A percentile compares a stretch with the other conserved stretches of the same genome.
These are phyloP conservation scores for Diaporthe citri DNA, from an alignment of 2,329 filamentous ascomycete species.

Conservation along the genomic window DNA sequence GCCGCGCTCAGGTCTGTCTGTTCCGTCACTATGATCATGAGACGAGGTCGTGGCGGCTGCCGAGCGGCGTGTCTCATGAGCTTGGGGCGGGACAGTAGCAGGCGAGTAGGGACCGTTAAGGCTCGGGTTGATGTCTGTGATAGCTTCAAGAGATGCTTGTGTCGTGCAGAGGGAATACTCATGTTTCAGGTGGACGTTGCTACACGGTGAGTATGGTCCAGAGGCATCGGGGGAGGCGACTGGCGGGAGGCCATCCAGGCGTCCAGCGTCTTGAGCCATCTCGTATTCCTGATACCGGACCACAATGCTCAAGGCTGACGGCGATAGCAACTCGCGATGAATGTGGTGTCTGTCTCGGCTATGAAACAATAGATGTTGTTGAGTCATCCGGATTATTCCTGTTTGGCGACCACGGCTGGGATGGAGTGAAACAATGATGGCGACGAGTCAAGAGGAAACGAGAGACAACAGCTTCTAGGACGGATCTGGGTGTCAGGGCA, in stretches of 20 bases:
- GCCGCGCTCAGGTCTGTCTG: background rate
- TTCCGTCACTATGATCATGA: background rate
- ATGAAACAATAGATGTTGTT: slow-evolving; percentile 40
- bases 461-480: slow-evolving; percentile 5
- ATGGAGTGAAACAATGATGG: slow-evolving; percentile 28
- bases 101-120: background rate
- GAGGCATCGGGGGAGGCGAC: slow-evolving; percentile 11
- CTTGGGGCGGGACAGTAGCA: background rate
- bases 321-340: slow-evolving; percentile 6
- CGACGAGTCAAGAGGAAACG: slow-evolving; percentile 35
- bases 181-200: slow-evolving; percentile 34
- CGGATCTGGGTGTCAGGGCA: slow-evolving; percentile 13
- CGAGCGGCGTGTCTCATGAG: slow-evolving; percentile 4
- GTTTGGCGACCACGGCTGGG: slow-evolving; percentile 8
- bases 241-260: slow-evolving; percentile 6
- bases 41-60: background rate
- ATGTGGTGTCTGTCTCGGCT: slow-evolving; percentile 34
- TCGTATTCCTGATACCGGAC: background rate
- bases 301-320: slow-evolving; percentile 9
- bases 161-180: slow-evolving; percentile 38
- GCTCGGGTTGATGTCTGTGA: slow-evolving; percentile 21
- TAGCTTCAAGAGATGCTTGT: slow-evolving; percentile 29
- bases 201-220: slow-evolving; percentile 22
- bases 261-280: slow-evolving; percentile 26
- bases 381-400: slow-evolving; percentile 22